Conservation (phyloP, 441 rosid genomes). For the Eutrema salsugineum region DNA sequence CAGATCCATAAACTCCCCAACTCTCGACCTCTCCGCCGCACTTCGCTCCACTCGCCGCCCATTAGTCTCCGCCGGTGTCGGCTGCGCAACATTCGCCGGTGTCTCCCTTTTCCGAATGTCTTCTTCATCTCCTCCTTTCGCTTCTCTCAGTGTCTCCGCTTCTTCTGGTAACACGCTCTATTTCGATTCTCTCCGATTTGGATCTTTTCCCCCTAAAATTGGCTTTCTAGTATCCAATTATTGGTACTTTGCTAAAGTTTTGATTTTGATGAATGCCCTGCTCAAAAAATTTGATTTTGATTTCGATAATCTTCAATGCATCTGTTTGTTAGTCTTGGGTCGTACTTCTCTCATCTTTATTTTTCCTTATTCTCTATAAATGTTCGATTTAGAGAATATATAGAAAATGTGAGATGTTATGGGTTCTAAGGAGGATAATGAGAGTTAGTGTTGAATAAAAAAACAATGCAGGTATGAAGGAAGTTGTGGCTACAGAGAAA, state of each 20-base stretch:
- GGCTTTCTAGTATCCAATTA: not conserved
- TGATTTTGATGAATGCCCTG: conserved; percentile 10
- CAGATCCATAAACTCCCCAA: conserved; percentile 40
- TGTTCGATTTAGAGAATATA: not conserved
- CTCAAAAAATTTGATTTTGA: not conserved
- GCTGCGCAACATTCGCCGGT: conserved; percentile 55
- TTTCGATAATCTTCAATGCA: not conserved
- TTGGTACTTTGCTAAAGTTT: not conserved
- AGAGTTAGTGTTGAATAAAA: not conserved
- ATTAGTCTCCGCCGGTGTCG: conserved; percentile 41
- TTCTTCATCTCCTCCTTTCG: conserved; percentile 45
- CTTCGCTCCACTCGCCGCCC: conserved; percentile 37
- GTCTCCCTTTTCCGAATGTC: conserved; percentile 39
- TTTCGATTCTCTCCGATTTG: not conserved
- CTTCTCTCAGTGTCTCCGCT: conserved; percentile 47
- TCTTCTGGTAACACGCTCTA: conserved; percentile 31
- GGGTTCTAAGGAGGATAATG: not conserved
- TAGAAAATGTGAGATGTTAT: not conserved
- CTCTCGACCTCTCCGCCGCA: conserved; percentile 38
- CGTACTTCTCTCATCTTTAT: not conserved
- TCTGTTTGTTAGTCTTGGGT: conserved; percentile 1
- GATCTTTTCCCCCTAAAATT: not conserved
- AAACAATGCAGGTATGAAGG: conserved; percentile 49
- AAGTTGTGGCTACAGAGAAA: conserved; percentile 69
- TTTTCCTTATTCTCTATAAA: not conserved